Percentiles rank a stretch among this genome's conserved stretches.
Evolutionary conservation across 345 rosid species (phyloP).

Genomic region (Melaleuca alternifolia): DNA sequence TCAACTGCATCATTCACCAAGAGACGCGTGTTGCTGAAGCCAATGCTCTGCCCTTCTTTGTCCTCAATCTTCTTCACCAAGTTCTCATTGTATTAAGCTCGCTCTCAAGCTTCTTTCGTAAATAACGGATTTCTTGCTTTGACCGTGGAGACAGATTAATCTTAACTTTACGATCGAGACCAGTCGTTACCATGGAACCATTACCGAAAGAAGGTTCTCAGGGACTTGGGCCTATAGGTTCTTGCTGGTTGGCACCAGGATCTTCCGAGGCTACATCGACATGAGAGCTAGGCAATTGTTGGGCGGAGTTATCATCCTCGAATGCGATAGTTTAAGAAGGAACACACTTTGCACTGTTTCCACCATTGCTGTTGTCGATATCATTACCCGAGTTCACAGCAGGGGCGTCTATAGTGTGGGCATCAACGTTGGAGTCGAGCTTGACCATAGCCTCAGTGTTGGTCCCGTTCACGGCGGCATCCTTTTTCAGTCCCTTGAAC

Average conservation of each 20-base stretch:
- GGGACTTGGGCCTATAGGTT: neutral
- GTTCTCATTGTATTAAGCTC: constrained; percentile 62
- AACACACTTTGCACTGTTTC: constrained; percentile 6
- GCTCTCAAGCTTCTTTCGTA: constrained; percentile 66
- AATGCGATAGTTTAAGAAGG: constrained; percentile 16
- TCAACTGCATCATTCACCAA: constrained; percentile 23
- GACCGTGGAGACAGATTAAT: constrained; percentile 44
- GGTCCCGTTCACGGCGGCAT: neutral
- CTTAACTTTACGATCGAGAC: constrained; percentile 31
- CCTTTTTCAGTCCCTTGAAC: constrained; percentile 37
- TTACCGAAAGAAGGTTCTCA: constrained; percentile 21
- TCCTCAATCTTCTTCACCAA: constrained; percentile 78
- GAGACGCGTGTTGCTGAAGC: constrained; percentile 22
- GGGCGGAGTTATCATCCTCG: constrained; percentile 15
- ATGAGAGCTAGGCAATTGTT: constrained; percentile 8
- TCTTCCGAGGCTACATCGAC: constrained; percentile 21
- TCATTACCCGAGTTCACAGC: neutral
- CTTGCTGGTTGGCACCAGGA: constrained; percentile 21
- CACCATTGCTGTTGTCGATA: neutral
- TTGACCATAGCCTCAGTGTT: constrained; percentile 1
- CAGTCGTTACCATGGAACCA: constrained; percentile 30
- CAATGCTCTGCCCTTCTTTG: constrained; percentile 46
- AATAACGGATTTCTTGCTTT: constrained; percentile 49
- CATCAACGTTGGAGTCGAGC: neutral
- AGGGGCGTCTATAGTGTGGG: neutral